Percentiles rank a stretch among this genome's conserved stretches.
These are phyloP conservation scores for Coffea eugenioides DNA, from an alignment of 257 asterid species.

Conservation along the genomic window DNA sequence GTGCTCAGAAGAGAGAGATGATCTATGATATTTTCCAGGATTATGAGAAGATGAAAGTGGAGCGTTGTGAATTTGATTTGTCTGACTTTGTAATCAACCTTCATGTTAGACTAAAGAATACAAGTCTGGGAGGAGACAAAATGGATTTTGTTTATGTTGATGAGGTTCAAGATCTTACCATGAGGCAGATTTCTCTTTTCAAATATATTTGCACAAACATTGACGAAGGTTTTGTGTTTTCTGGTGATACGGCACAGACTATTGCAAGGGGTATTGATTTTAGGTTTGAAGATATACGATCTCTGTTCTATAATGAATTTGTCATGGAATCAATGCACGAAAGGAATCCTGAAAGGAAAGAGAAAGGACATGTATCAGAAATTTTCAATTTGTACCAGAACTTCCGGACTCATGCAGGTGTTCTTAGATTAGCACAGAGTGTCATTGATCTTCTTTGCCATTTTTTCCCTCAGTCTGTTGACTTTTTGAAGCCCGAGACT, in stretches of 20 bases:
- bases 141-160: slow-evolving; percentile 73
- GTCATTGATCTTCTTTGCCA: slow-evolving; percentile 50
- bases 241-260: slow-evolving; percentile 72
- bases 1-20: slow-evolving; percentile 30
- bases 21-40: slow-evolving; percentile 50
- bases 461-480: slow-evolving; percentile 58
- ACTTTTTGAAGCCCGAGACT: slow-evolving; percentile 51
- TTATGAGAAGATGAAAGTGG: slow-evolving; percentile 65
- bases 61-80: slow-evolving; percentile 53
- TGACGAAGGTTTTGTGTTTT: slow-evolving; percentile 62
- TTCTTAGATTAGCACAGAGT: slow-evolving; percentile 64
- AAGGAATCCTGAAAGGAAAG: slow-evolving; percentile 25
- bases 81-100: slow-evolving; percentile 64
- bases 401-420: slow-evolving; percentile 70
- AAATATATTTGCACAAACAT: slow-evolving; percentile 51
- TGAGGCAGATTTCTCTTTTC: slow-evolving; percentile 61
- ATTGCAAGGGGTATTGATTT: slow-evolving; percentile 69
- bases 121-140: slow-evolving; percentile 43
- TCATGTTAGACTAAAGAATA: slow-evolving; percentile 43
- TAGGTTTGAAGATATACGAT: slow-evolving; percentile 60
- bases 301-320: slow-evolving; percentile 59
- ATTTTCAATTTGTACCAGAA: slow-evolving; percentile 49
- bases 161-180: slow-evolving; percentile 70
- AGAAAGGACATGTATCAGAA: slow-evolving; percentile 50
- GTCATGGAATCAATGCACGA: slow-evolving; percentile 28